Conservation (phyloP, 2,329 filamentous ascomycete genomes). For the Trichophyton benhamiae region DNA sequence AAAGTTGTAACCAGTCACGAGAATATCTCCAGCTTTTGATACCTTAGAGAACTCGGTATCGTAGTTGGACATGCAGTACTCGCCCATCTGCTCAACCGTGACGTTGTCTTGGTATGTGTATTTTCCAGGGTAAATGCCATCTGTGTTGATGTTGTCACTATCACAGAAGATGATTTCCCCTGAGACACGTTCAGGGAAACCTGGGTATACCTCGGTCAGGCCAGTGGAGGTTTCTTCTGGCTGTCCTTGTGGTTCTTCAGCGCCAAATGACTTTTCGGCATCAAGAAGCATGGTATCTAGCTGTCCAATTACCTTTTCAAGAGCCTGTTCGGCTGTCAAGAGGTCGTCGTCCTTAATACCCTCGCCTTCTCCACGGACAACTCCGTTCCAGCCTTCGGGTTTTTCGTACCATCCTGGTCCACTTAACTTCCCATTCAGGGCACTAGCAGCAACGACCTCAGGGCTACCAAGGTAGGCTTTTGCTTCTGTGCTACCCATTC, state of each 20-base stretch:
- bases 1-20: conserved; percentile 81
- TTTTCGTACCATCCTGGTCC: conserved; percentile 69
- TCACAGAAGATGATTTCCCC: conserved; percentile 87
- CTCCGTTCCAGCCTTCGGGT: conserved; percentile 52
- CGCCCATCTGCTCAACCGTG: conserved; percentile 63
- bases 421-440: conserved; percentile 43
- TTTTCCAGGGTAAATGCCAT: conserved; percentile 82
- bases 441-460: conserved; percentile 84
- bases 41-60: conserved; percentile 56
- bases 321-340: conserved; percentile 53
- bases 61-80: conserved; percentile 91
- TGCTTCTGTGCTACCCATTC: conserved; percentile 70
- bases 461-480: conserved; percentile 80
- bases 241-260: conserved; percentile 3
- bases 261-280: conserved; percentile 9
- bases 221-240: not conserved
- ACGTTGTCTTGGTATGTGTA: conserved; percentile 88
- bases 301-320: conserved; percentile 59
- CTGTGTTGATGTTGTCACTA: conserved; percentile 78
- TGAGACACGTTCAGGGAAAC: conserved; percentile 69
- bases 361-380: conserved; percentile 57
- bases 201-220: conserved; percentile 62
- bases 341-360: conserved; percentile 53
- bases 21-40: conserved; percentile 60
- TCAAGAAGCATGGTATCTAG: conserved; percentile 43